Base-by-base conservation (phyloP, 345 rosid species). In the Salix purpurea region DNA sequence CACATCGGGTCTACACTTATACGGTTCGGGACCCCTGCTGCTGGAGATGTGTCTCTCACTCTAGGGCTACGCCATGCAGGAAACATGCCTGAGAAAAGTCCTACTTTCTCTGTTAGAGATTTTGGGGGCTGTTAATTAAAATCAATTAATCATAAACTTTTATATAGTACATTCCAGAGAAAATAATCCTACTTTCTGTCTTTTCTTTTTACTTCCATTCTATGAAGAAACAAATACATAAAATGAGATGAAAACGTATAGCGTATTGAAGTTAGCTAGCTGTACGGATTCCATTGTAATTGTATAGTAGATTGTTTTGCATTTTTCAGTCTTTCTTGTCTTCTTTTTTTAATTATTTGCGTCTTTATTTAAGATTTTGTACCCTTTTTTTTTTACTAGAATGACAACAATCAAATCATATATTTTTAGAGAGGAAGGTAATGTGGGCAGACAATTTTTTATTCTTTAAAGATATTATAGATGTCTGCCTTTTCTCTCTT, bases 21-120 rank as follows among this genome's bases (percentile, higher is more conserved):
- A 50, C 87, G 97, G 82, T 89, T 90, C 64, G 98, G 97, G 88
- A 85, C 94, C 81, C 85, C 84, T 4, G 46, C 92, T 16, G 81
- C 86, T 13, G 96, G 97, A 36, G 96, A 93, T 71, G 97, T 95
- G 65, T 95, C 99, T 21, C 94, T 95, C 80, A 95, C 99, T 39
- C 86, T 95, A 82, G 99, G 99, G 87, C 83, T 95, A 75, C 97
- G 93, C 77, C 99, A 95, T 72, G 87, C 92, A 71, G 96, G 96
- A 54, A 91, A 89, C 81, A 83, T 85, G 80, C 88, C 95, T 34
- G 96, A 92, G 61, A 90, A 87, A 69, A 83, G 75, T 26, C 78
- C 82, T 37, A 24, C 94, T 66, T 95, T 95, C 90, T 86, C 94
- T 12, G 81, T 90, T 81, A 89, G 93, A 73, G 97, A 90, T 65